Evolutionary conservation across 2,329 filamentous ascomycete species (phyloP).

Genomic region (Fusarium sp.): DNA sequence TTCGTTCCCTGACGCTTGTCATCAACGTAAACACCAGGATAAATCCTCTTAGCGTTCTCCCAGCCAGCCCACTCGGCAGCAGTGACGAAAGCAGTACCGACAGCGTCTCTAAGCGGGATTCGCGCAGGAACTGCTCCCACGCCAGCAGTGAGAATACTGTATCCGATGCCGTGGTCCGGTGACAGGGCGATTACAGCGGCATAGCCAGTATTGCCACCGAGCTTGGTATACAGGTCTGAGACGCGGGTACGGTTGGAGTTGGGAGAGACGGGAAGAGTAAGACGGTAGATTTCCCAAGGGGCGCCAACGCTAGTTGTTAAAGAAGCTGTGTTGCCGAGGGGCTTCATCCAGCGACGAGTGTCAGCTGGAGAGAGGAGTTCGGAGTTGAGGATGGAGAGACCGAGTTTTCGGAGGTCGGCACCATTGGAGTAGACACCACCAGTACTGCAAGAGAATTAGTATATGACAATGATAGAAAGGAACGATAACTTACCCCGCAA

Average conservation of each 20-base stretch:
- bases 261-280: constrained; percentile 38
- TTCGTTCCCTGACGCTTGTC: constrained; percentile 19
- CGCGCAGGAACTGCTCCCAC: constrained; percentile 26
- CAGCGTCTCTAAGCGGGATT: constrained; percentile 26
- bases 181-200: constrained; percentile 21
- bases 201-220: constrained; percentile 25
- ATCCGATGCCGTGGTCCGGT: constrained; percentile 38
- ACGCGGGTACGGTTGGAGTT: constrained; percentile 31
- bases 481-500: constrained; percentile 30
- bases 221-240: constrained; percentile 35
- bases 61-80: constrained; percentile 36
- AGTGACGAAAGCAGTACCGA: constrained; percentile 34
- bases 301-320: constrained; percentile 34
- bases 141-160: constrained; percentile 45
- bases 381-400: constrained; percentile 38
- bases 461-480: too few species aligned
- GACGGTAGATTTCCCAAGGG: constrained; percentile 39
- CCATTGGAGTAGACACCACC: constrained; percentile 28
- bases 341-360: constrained; percentile 38
- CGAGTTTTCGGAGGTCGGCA: constrained; percentile 26
- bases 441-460: constrained; percentile 6
- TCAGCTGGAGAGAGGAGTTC: constrained; percentile 16
- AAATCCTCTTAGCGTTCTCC: constrained; percentile 31
- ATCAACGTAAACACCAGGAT: constrained; percentile 32
- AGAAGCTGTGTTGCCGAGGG: constrained; percentile 30